Conservation (phyloP, 805 yeast genomes). For the Candida ovalis region DNA sequence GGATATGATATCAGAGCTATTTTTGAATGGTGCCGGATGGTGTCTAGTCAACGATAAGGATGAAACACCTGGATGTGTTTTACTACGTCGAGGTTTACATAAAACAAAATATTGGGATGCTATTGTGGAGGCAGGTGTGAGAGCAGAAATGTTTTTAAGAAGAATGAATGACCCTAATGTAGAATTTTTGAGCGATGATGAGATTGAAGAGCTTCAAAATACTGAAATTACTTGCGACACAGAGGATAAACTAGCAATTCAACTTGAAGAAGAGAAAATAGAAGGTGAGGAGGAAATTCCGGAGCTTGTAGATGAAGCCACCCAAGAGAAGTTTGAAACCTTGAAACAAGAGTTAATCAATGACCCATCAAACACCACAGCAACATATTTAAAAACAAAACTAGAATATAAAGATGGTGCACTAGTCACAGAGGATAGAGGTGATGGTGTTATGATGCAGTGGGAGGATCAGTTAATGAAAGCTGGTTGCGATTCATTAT, state of each 20-base stretch:
- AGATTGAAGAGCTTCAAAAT: conserved; percentile 18
- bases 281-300: conserved; percentile 6
- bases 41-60: conserved; percentile 65
- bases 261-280: conserved; percentile 11
- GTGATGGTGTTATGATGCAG: conserved; percentile 96
- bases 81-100: conserved; percentile 47
- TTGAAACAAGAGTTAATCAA: conserved; percentile 23
- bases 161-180: conserved; percentile 61
- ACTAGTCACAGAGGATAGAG: conserved; percentile 63
- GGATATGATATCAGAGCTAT: conserved; percentile 58
- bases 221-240: no score
- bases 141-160: conserved; percentile 80
- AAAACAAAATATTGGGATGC: conserved; percentile 38
- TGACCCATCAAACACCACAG: conserved; percentile 63
- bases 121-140: conserved; percentile 80
- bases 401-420: conserved; percentile 67
- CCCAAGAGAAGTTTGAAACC: conserved; percentile 18
- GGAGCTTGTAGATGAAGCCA: background rate
- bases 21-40: conserved; percentile 93
- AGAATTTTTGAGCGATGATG: conserved; percentile 52
- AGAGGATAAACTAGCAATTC: conserved; percentile 14
- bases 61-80: conserved; percentile 83
- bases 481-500: conserved; percentile 73
- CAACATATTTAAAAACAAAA: conserved; percentile 59
- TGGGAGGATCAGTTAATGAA: conserved; percentile 88